Conservation (phyloP, 1,139 yeast species). For the Debaryomyces fabryi region DNA sequence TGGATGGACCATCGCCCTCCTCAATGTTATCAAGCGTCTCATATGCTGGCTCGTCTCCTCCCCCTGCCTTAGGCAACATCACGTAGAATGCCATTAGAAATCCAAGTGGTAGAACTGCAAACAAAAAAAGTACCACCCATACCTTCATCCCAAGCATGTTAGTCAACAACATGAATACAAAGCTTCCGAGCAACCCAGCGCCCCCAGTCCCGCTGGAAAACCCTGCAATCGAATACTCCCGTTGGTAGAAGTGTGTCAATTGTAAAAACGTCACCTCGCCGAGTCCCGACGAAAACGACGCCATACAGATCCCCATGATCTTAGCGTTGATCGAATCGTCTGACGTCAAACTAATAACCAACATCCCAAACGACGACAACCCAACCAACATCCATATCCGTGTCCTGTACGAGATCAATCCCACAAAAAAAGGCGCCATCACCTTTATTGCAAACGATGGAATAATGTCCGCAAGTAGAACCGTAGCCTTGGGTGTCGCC, state of each 20-base stretch:
- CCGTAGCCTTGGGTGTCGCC: constrained; percentile 79
- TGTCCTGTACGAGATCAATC: constrained; percentile 56
- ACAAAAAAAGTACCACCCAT: constrained; percentile 33
- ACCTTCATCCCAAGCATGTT: constrained; percentile 36
- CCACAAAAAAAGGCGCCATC: constrained; percentile 78
- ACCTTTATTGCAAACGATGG: constrained; percentile 79
- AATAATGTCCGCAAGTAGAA: constrained; percentile 80
- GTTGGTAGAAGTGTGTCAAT: constrained; percentile 70
- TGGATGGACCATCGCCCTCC: constrained; percentile 1
- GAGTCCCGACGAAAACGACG: constrained; percentile 82
- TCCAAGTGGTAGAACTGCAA: constrained; percentile 41
- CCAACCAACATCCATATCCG: constrained; percentile 60
- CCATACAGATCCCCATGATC: constrained; percentile 74
- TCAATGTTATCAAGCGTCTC: constrained; percentile 2
- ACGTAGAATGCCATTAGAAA: constrained; percentile 32
- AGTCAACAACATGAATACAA: constrained; percentile 43
- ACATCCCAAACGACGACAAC: constrained; percentile 77
- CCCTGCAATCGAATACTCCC: constrained; percentile 64
- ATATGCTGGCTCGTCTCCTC: constrained; percentile 10
- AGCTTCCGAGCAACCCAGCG: constrained; percentile 86
- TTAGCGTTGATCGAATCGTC: constrained; percentile 33
- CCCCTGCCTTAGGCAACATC: constrained; percentile 28
- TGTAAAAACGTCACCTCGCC: constrained; percentile 91
- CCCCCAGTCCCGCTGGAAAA: constrained; percentile 96
- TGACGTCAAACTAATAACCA: constrained; percentile 55